Evolutionary conservation across 108 stramenopile species (phyloP).

Genomic region (Nitzschia sp.): DNA sequence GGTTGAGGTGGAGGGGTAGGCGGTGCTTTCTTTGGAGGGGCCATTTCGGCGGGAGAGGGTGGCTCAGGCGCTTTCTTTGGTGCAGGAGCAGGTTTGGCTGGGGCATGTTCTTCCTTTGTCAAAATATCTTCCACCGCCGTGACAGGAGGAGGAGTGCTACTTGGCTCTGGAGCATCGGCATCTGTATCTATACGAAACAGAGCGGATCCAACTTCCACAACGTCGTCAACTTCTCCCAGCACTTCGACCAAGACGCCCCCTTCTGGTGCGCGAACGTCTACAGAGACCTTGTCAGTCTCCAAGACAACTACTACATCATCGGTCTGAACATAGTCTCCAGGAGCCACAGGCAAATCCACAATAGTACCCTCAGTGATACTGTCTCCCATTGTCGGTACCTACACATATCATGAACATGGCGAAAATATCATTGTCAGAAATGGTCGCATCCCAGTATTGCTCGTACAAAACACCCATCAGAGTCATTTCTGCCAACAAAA

Average conservation of each 20-base stretch:
- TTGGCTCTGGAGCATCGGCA: slow-evolving; percentile 63
- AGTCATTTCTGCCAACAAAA: not conserved
- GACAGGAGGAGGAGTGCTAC: slow-evolving; percentile 20
- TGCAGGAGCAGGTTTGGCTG: slow-evolving; percentile 36
- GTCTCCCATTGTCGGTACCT: slow-evolving; percentile 93
- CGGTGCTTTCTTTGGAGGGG: slow-evolving; percentile 36
- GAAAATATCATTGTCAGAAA: too few relatives aligned
- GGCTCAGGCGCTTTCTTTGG: slow-evolving; percentile 38
- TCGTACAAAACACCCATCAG: not conserved
- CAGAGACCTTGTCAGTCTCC: slow-evolving; percentile 98
- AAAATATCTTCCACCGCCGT: slow-evolving; percentile 29
- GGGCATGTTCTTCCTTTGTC: slow-evolving; percentile 42
- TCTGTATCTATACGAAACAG: slow-evolving; percentile 93
- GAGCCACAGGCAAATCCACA: slow-evolving; percentile 89
- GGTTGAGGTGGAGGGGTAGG: slow-evolving; percentile 57
- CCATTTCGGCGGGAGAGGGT: slow-evolving; percentile 42
- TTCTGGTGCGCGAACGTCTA: slow-evolving; percentile 87
- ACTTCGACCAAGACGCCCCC: slow-evolving; percentile 88
- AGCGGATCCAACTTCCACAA: slow-evolving; percentile 91
- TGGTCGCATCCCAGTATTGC: too few relatives aligned
- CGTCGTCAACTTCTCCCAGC: slow-evolving; percentile 92
- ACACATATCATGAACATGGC: not conserved
- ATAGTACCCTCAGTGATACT: slow-evolving; percentile 98
- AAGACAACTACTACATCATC: slow-evolving; percentile 89
- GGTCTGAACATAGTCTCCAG: slow-evolving; percentile 75